These are phyloP conservation scores for Fusarium humuli DNA, from an alignment of 2,329 filamentous ascomycete species.

Conservation along the genomic window DNA sequence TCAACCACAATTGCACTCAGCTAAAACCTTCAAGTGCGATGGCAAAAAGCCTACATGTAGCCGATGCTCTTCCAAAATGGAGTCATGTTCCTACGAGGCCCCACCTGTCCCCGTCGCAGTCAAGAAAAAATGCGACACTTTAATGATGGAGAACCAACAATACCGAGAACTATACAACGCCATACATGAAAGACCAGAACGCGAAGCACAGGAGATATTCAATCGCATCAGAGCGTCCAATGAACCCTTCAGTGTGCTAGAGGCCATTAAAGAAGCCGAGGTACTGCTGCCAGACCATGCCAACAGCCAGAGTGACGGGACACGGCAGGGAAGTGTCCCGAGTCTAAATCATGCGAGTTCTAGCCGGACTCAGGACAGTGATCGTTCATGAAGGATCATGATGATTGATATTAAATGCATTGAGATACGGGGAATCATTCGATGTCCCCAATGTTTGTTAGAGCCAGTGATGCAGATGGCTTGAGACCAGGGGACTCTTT, in stretches of 20 bases:
- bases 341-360: neutral
- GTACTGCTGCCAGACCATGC: neutral
- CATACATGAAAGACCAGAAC: slow-evolving; percentile 11
- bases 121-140: slow-evolving; percentile 16
- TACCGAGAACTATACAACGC: slow-evolving; percentile 25
- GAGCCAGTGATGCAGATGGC: neutral
- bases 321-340: neutral
- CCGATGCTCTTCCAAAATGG: slow-evolving; percentile 17
- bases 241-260: slow-evolving; percentile 6
- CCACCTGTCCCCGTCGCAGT: slow-evolving; percentile 1
- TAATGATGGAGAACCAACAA: slow-evolving; percentile 19
- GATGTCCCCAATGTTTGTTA: neutral
- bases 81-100: slow-evolving; percentile 9
- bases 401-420: neutral
- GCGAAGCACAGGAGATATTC: slow-evolving; percentile 18
- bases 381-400: neutral
- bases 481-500: neutral
- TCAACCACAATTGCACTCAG: neutral
- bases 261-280: slow-evolving; percentile 13
- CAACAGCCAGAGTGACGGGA: neutral
- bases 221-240: slow-evolving; percentile 5
- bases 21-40: slow-evolving; percentile 13
- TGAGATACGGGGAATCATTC: neutral
- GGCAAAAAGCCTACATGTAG: slow-evolving; percentile 13
- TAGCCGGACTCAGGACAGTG: neutral